Evolutionary conservation across 305 asterid species (phyloP).

Genomic region (Solanum hybrid): DNA sequence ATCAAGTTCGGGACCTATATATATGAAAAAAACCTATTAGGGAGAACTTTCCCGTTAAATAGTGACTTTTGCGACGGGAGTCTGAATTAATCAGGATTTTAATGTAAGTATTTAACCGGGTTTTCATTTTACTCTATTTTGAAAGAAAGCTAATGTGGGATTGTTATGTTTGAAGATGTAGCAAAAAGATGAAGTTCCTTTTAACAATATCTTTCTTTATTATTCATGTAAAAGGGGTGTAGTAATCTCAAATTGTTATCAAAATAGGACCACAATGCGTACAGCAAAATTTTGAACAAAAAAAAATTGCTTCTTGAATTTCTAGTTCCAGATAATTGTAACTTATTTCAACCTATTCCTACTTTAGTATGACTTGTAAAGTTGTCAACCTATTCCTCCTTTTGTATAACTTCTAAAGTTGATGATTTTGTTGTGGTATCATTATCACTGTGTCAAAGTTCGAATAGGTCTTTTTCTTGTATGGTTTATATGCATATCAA

Average conservation of each 20-base stretch:
- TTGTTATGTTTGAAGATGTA: neutral
- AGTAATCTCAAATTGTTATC: neutral
- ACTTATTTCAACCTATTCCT: neutral
- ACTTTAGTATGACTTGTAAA: neutral
- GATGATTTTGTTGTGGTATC: neutral
- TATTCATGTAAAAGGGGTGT: neutral
- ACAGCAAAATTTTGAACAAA: neutral
- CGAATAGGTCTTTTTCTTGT: neutral
- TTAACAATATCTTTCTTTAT: neutral
- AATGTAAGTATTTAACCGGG: neutral
- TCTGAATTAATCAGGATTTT: neutral
- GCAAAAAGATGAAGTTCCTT: neutral
- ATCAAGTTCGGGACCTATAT: neutral
- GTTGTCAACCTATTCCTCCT: no score
- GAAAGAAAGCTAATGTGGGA: neutral
- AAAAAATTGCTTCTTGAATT: neutral
- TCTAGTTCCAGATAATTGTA: neutral
- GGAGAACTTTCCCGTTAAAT: neutral
- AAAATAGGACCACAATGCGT: neutral
- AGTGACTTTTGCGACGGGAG: neutral
- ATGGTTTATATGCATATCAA: neutral
- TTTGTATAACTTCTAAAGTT: no score
- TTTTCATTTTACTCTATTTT: neutral
- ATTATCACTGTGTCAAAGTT: neutral
- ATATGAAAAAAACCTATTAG: neutral